Base-by-base conservation (phyloP, 2,329 filamentous ascomycete genomes). In the Alternaria incomplexa region DNA sequence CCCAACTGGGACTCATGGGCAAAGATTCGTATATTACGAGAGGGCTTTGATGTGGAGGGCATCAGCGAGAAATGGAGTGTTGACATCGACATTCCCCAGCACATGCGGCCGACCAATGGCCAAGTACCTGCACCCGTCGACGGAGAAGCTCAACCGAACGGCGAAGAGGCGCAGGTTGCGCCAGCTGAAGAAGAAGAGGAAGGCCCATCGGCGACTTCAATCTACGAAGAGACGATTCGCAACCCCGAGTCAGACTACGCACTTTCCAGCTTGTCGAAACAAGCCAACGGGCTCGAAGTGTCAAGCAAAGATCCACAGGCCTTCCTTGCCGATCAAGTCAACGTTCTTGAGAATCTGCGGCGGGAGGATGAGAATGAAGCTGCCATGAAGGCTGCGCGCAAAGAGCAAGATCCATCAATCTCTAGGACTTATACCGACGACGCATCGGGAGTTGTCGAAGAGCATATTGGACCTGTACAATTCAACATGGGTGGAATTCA, bases 401-500 rank as follows among this genome's bases (percentile, higher is more conserved):
- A 80, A 66, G 79, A 80, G 23, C 73, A 73, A n/a, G 71, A 75
- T 10, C 66, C 74, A 0, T 65, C 68, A 3, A 67, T 71, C 22
- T 52, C 40, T 11, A 63, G 74, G 11, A 65, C 68, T 0, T 76
- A 58, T 47, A 52, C 61, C 2, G 76, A 78, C 0, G 76, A 77
- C 22, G 68, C 64, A 9, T 78, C 77, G 44, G 77, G 78, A n/a
- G 76, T 81, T 11, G 79, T 81, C 5, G 79, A 81, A 58, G 78
- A 81, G 62, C 93, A 97, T 73, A 97, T 97, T 73, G 94, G 94
- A 0, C 93, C 94, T 0, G 93, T 97, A 67, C 93, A 97, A 76
- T 97, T 98, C 83, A 99, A 99, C 78, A 96, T 99, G 87, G 96
- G 96, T 45, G 96, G 96, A 56, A 97, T 99, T 66, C 93, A 97